A percentile compares a stretch with the other conserved stretches of the same genome.
Conservation (phyloP, 495 filamentous ascomycete species). For the Annulohypoxylon maeteangense region DNA sequence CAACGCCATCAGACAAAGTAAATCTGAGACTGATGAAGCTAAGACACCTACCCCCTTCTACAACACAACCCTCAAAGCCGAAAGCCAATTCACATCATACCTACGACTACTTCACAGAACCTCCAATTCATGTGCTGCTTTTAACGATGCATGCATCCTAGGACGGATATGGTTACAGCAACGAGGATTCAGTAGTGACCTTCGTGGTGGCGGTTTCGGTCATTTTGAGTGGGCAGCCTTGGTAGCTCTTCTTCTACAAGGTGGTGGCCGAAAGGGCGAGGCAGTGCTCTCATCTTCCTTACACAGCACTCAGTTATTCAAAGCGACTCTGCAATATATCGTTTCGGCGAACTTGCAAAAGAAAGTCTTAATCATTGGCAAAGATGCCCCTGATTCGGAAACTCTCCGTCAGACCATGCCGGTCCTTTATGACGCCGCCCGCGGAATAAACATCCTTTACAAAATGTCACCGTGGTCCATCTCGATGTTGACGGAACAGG, state of each 20-base stretch:
- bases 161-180: slow-evolving; percentile 91
- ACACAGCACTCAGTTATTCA: slow-evolving; percentile 94
- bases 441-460: slow-evolving; percentile 83
- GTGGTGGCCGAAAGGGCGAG: slow-evolving; percentile 73
- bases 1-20: slow-evolving; percentile 71
- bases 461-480: slow-evolving; percentile 95
- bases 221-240: slow-evolving; percentile 88
- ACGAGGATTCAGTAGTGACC: slow-evolving; percentile 75
- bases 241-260: slow-evolving; percentile 82
- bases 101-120: slow-evolving; percentile 74
- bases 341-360: slow-evolving; percentile 72
- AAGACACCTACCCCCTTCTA: slow-evolving; percentile 80
- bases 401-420: slow-evolving; percentile 49
- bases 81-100: slow-evolving; percentile 76
- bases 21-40: slow-evolving; percentile 49
- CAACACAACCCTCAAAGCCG: slow-evolving; percentile 85
- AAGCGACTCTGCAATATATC: slow-evolving; percentile 86
- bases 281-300: slow-evolving; percentile 79
- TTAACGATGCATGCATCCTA: slow-evolving; percentile 83
- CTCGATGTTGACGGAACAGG: slow-evolving; percentile 73
- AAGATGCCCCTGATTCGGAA: slow-evolving; percentile 45
- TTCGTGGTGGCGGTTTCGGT: slow-evolving; percentile 87
- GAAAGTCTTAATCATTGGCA: slow-evolving; percentile 69
- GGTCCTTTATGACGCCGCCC: slow-evolving; percentile 73
- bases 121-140: slow-evolving; percentile 73